phyloP scores from a whole-genome alignment of 345 rosid genomes.

The Populus tremula region DNA sequence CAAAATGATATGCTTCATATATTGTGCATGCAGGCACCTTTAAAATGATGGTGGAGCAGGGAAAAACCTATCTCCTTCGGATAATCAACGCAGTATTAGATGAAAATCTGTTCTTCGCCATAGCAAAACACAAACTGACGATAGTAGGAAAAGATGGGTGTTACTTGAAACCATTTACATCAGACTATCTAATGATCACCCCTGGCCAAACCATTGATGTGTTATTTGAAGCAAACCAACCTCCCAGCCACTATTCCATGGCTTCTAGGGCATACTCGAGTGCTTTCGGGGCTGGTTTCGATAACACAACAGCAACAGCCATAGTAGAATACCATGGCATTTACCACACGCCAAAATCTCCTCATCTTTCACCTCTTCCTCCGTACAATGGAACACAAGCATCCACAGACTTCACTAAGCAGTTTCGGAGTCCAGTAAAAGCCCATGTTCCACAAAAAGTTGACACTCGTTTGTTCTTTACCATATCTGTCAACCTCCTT shows the following conservation, averaged over 20 bases:
- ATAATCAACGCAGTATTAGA: conserved; percentile 22
- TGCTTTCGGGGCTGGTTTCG: conserved; percentile 6
- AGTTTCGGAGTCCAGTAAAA: background rate
- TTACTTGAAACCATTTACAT: conserved; percentile 20
- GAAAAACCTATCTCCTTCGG: conserved; percentile 22
- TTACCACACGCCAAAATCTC: background rate
- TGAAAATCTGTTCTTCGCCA: conserved; percentile 18
- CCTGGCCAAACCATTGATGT: conserved; percentile 29
- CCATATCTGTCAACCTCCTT: background rate
- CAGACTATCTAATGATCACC: conserved; percentile 11
- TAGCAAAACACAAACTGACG: conserved; percentile 21
- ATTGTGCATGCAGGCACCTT: background rate
- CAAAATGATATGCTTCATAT: background rate
- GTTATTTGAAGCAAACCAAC: conserved; percentile 22
- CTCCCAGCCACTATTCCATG: conserved; percentile 14
- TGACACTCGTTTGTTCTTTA: conserved; percentile 2
- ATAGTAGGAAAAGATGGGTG: conserved; percentile 24
- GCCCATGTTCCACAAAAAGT: background rate
- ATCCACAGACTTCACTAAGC: background rate
- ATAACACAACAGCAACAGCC: conserved; percentile 27
- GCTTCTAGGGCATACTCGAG: conserved; percentile 17
- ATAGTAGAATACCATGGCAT: conserved; percentile 5
- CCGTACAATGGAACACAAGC: background rate
- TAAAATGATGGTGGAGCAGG: background rate
- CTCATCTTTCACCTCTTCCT: background rate